Evolutionary conservation across 2,329 filamentous ascomycete genomes (phyloP).

Genomic region (Byssothecium circinans): DNA sequence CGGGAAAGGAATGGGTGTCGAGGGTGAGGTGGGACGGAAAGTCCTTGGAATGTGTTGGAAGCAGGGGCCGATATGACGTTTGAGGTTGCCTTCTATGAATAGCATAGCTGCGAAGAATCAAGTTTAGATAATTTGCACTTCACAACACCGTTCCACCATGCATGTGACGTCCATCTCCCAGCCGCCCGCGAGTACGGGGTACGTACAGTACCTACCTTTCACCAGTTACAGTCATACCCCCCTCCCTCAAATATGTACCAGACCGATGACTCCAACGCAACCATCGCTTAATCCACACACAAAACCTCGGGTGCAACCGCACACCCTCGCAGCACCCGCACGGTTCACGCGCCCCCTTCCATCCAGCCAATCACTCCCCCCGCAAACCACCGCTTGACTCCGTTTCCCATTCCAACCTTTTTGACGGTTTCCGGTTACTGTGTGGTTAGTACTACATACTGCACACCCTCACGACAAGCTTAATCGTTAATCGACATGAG

Average conservation of each 20-base stretch:
- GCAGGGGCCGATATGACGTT: constrained; percentile 5
- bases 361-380: not conserved
- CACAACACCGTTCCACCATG: not conserved
- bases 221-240: not conserved
- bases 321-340: constrained; percentile 8
- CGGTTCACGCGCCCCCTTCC: constrained; percentile 4
- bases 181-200: not conserved
- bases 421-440: too few relatives aligned
- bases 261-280: constrained; percentile 1
- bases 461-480: not conserved
- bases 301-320: constrained; percentile 7
- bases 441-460: too few relatives aligned
- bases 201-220: too few relatives aligned
- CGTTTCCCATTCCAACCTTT: not conserved
- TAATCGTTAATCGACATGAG: too few relatives aligned
- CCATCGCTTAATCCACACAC: constrained; percentile 2
- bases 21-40: constrained; percentile 12
- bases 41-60: not conserved
- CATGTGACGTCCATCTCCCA: not conserved
- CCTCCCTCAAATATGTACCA: too few relatives aligned
- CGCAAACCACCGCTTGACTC: not conserved
- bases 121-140: not conserved
- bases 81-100: not conserved
- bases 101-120: constrained; percentile 5
- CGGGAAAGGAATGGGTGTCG: constrained; percentile 21